Percentiles rank a stretch among this genome's conserved stretches.
phyloP scores from a whole-genome alignment of 345 rosid species.

The Microcos paniculata region DNA sequence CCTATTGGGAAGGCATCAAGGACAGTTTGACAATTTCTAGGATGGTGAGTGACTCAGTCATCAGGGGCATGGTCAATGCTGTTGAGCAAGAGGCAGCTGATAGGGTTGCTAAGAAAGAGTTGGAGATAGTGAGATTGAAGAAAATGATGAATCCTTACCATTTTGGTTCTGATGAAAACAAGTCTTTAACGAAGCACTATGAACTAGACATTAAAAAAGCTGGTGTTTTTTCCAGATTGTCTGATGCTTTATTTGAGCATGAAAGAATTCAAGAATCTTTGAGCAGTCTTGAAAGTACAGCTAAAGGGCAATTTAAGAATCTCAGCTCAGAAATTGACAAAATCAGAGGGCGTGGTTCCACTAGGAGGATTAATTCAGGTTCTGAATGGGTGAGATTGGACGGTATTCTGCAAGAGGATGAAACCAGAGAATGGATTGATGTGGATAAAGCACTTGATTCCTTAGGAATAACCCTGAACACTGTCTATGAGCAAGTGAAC shows the following conservation, averaged over 20 bases:
- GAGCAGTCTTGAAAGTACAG: conserved; percentile 33
- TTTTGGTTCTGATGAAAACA: conserved; percentile 27
- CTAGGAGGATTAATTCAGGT: conserved; percentile 32
- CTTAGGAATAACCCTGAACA: conserved; percentile 37
- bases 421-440: conserved; percentile 34
- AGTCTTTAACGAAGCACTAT: conserved; percentile 3
- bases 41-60: conserved; percentile 73
- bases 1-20: conserved; percentile 55
- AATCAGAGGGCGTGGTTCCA: conserved; percentile 35
- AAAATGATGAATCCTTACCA: conserved; percentile 37
- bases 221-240: conserved; percentile 12
- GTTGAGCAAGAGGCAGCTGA: conserved; percentile 67
- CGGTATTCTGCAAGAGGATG: conserved; percentile 38
- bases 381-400: conserved; percentile 47
- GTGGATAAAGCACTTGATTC: conserved; percentile 41
- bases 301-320: conserved; percentile 49
- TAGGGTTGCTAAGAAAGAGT: conserved; percentile 60
- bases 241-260: conserved; percentile 24
- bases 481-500: conserved; percentile 32
- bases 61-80: conserved; percentile 69
- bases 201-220: conserved; percentile 8
- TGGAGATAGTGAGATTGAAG: conserved; percentile 53
- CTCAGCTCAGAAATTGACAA: conserved; percentile 56
- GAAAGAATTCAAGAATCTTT: conserved; percentile 33
- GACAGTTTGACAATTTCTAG: conserved; percentile 64